Base-by-base conservation (phyloP, 2,329 filamentous ascomycete species). In the Xylaria sp. region DNA sequence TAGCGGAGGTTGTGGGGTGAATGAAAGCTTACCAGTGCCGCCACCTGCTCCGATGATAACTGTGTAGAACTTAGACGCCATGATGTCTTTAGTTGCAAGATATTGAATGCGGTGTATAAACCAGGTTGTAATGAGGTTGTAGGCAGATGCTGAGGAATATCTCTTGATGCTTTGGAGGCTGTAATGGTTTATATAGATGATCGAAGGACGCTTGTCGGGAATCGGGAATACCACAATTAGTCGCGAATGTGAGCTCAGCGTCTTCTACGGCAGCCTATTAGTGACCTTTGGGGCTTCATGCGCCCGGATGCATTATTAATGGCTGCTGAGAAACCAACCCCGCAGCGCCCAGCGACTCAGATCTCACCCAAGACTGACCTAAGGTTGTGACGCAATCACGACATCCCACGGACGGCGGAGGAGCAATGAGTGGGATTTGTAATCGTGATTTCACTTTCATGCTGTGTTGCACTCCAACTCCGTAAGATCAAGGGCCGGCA, bases 41-140 rank as follows among this genome's bases (percentile, higher is more conserved):
- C 63, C 69, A 51, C 69, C 69, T 4, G 69, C 69, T 65, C 69
- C 69, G 54, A 71, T 63, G 28, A 71, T 67, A 10, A 71, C 69
- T 17, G 69, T 42, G 67, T 69, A 71, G 64, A 71, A 71, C 40
- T 71, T 71, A 48, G 62, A 61, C 26, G 74, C 64, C 68, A 70
- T 73, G 42, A 23, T 60, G n/a, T n/a, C 31, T 31, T 59, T 58
- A 2, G 7, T 7, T 46, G 7, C 3, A 9, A 36, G 17, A 7
- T 51, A 20, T 23, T 3, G 36, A 23, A 1, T n/a, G 3, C 13
- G 2, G 10, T 53, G n/a, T 23, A n/a, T 33, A 10, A 46, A 38
- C 1, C 11, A 28, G 33, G 26, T 20, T 36, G 31, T n/a, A 11
- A 9, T 49, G 15, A 42, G 2, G 6, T 15, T 31, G 40, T 46